These are phyloP conservation scores for Talaromyces thailandensis DNA, from an alignment of 495 filamentous ascomycete species.

Conservation along the genomic window DNA sequence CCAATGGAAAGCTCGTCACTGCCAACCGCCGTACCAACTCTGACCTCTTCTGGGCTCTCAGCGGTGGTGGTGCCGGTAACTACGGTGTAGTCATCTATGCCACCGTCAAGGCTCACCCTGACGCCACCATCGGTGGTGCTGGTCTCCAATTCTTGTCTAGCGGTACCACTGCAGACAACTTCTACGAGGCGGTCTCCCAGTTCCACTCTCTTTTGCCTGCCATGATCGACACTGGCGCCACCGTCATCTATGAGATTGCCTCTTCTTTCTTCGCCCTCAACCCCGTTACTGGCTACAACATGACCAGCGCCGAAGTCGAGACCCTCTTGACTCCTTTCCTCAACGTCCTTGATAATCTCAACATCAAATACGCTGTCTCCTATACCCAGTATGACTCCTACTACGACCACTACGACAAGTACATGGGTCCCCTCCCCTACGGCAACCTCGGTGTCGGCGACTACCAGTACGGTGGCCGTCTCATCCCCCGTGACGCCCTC, in stretches of 20 bases:
- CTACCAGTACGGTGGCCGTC: slow-evolving; percentile 46
- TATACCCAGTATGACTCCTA: background rate
- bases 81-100: slow-evolving; percentile 53
- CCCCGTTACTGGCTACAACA: slow-evolving; percentile 27
- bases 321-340: slow-evolving; percentile 24
- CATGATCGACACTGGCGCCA: slow-evolving; percentile 45
- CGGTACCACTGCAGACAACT: slow-evolving; percentile 26
- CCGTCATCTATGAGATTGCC: slow-evolving; percentile 41
- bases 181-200: slow-evolving; percentile 28
- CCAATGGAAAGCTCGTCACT: slow-evolving; percentile 35
- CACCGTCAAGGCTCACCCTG: slow-evolving; percentile 36
- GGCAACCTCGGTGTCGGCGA: slow-evolving; percentile 12
- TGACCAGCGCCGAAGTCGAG: slow-evolving; percentile 22
- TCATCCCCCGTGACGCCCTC: slow-evolving; percentile 45
- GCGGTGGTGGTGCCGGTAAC: slow-evolving; percentile 56
- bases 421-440: slow-evolving; percentile 15
- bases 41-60: slow-evolving; percentile 61
- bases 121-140: slow-evolving; percentile 22
- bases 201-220: slow-evolving; percentile 31
- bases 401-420: slow-evolving; percentile 17
- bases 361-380: slow-evolving; percentile 15
- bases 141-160: slow-evolving; percentile 21
- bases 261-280: slow-evolving; percentile 36
- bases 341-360: slow-evolving; percentile 18
- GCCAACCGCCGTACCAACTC: slow-evolving; percentile 45